Percentiles rank a stretch among this genome's conserved stretches.
Evolutionary conservation across 148 eudicot genomes (phyloP).

Genomic region (Vaccinium vitisidaea): DNA sequence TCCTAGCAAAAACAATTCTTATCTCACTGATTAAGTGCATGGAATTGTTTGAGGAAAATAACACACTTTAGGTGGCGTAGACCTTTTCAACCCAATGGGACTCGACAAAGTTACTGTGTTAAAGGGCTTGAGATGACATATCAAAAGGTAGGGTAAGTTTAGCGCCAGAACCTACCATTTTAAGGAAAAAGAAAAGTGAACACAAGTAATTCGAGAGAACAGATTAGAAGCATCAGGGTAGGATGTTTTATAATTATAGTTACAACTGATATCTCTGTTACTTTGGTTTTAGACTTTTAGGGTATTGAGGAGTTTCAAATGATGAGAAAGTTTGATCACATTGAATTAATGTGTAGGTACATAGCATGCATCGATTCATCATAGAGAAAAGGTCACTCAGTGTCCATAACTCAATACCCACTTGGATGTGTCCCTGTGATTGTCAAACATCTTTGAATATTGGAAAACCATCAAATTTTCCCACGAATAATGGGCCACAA

Average conservation of each 20-base stretch:
- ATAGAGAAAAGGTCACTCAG: not conserved
- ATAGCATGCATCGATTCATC: not conserved
- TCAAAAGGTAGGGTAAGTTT: not conserved
- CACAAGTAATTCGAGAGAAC: not conserved
- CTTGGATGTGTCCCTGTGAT: not conserved
- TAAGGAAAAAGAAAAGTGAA: not conserved
- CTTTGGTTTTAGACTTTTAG: not conserved
- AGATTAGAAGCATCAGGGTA: not conserved
- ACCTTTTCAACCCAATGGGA: not conserved
- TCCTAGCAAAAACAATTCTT: not conserved
- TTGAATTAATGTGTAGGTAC: not conserved
- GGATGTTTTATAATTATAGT: not conserved
- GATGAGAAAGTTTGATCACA: not conserved
- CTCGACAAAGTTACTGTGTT: not conserved
- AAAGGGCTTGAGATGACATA: not conserved
- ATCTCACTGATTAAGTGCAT: not conserved
- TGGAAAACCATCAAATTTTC: not conserved
- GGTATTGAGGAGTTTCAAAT: not conserved
- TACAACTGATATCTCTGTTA: not conserved
- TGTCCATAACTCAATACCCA: conserved; percentile 6
- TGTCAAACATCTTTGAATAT: not conserved
- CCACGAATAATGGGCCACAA: not conserved
- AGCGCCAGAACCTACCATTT: not conserved
- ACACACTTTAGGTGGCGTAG: not conserved
- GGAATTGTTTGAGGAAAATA: not conserved